Percentiles rank a stretch among this genome's conserved stretches.
phyloP scores from a whole-genome alignment of 495 filamentous ascomycete genomes.

The Massariosphaeria phaeospora region DNA sequence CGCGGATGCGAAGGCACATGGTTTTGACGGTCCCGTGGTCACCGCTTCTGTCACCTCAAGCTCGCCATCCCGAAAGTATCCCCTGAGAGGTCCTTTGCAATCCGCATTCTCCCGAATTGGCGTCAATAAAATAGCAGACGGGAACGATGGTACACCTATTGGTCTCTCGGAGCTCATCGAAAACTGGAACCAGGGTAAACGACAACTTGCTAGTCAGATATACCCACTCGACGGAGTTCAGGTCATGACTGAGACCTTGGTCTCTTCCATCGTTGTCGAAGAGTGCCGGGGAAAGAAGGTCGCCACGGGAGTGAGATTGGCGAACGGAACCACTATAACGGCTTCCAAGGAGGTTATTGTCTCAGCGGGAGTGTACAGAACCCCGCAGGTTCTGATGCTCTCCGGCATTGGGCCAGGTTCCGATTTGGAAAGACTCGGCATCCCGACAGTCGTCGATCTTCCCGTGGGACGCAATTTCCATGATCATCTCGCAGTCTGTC shows the following conservation, averaged over 20 bases:
- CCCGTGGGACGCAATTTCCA: constrained; percentile 55
- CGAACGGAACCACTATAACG: constrained; percentile 1
- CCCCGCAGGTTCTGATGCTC: constrained; percentile 21
- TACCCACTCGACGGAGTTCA: constrained; percentile 5
- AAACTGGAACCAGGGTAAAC: constrained; percentile 7
- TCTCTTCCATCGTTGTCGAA: constrained; percentile 1
- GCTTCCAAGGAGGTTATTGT: constrained; percentile 19
- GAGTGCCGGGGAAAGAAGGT: background rate
- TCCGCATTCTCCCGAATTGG: constrained; percentile 2
- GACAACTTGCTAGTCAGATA: constrained; percentile 2
- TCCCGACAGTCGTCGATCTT: constrained; percentile 47
- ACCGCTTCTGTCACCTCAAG: background rate
- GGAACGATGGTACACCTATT: constrained; percentile 2
- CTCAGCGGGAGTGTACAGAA: constrained; percentile 12
- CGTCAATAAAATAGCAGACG: background rate
- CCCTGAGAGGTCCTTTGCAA: background rate
- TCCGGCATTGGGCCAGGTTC: constrained; percentile 11
- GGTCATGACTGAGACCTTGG: constrained; percentile 8
- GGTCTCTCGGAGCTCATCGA: constrained; percentile 1
- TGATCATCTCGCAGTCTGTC: constrained; percentile 43
- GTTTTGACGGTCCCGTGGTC: constrained; percentile 4
- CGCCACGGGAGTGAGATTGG: constrained; percentile 5
- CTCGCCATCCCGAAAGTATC: constrained; percentile 2
- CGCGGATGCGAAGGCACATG: background rate
- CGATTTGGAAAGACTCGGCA: constrained; percentile 37